Evolutionary conservation across 768 basidiomycete genomes (phyloP).

Genomic region (Agrocybe praecox): DNA sequence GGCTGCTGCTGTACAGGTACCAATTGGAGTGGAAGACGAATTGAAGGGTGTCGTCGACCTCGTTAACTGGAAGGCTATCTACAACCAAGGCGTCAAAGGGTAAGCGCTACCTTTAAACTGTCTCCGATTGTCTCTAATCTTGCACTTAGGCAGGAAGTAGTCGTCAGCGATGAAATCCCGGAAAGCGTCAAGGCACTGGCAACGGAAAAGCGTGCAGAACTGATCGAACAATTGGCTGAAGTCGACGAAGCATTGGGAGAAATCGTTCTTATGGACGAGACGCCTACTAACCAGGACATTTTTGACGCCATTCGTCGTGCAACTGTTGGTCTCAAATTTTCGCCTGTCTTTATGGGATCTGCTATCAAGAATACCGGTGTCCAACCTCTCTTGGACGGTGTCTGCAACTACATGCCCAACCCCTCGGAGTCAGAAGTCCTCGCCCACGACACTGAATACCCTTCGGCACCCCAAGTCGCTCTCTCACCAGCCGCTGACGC

Average conservation of each 20-base stretch:
- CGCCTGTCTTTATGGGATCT: constrained; percentile 95
- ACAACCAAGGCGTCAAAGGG: constrained; percentile 96
- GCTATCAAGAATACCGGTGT: constrained; percentile 98
- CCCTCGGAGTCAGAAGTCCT: constrained; percentile 78
- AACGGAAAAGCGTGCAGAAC: constrained; percentile 82
- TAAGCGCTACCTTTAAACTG: no score
- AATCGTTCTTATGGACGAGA: constrained; percentile 82
- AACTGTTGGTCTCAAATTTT: constrained; percentile 87
- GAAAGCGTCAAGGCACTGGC: constrained; percentile 72
- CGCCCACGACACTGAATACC: constrained; percentile 81
- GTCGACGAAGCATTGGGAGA: constrained; percentile 97
- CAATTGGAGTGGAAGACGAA: constrained; percentile 88
- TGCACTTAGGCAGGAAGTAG: constrained; percentile 63
- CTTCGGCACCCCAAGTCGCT: constrained; percentile 69
- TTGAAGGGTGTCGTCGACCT: constrained; percentile 93
- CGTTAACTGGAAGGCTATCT: constrained; percentile 91
- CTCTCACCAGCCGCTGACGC: constrained; percentile 84
- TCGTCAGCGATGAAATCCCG: constrained; percentile 89
- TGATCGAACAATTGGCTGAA: constrained; percentile 94
- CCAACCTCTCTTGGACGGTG: constrained; percentile 91
- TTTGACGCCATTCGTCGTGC: constrained; percentile 86
- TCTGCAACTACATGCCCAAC: constrained; percentile 92
- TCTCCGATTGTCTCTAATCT: no score
- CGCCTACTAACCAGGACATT: constrained; percentile 73
- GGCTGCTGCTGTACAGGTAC: constrained; percentile 94